These are phyloP conservation scores for Suillus fuscotomentosus DNA, from an alignment of 768 basidiomycete species.

Conservation along the genomic window DNA sequence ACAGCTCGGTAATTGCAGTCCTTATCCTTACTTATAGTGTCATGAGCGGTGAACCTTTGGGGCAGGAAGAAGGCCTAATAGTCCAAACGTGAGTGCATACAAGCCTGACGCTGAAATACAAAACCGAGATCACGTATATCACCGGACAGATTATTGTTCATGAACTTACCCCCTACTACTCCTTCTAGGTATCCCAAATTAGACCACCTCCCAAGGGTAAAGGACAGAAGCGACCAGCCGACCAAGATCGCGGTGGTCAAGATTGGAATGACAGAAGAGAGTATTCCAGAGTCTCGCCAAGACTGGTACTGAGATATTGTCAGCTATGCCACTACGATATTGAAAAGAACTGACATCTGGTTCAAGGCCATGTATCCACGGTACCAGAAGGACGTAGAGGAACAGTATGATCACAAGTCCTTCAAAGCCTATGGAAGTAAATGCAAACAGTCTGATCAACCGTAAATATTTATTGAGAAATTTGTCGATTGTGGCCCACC, in stretches of 20 bases:
- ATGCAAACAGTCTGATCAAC: constrained; percentile 47
- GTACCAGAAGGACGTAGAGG: constrained; percentile 66
- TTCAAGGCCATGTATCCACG: constrained; percentile 64
- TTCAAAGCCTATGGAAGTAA: constrained; percentile 53
- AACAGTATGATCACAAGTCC: constrained; percentile 66
- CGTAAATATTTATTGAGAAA: background rate
- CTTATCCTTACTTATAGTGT: constrained; percentile 3
- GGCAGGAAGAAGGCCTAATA: constrained; percentile 69
- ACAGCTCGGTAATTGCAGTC: too few species aligned
- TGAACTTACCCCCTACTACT: constrained; percentile 55
- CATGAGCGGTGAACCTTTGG: constrained; percentile 50
- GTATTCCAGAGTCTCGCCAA: constrained; percentile 69
- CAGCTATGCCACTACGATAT: background rate
- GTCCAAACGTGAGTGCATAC: constrained; percentile 70
- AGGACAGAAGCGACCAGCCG: constrained; percentile 63
- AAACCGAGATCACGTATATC: constrained; percentile 1
- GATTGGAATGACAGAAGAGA: constrained; percentile 69
- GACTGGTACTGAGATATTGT: constrained; percentile 55
- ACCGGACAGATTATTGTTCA: background rate
- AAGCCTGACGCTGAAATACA: constrained; percentile 57
- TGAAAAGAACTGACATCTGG: constrained; percentile 55
- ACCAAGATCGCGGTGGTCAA: constrained; percentile 67
- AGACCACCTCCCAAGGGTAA: constrained; percentile 68
- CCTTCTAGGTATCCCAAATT: constrained; percentile 63
- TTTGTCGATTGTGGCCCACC: constrained; percentile 31